Evolutionary conservation across 805 yeast genomes (phyloP), one percentile per base, ranked within the genome.

Genomic region (Henningerozyma blattae): DNA sequence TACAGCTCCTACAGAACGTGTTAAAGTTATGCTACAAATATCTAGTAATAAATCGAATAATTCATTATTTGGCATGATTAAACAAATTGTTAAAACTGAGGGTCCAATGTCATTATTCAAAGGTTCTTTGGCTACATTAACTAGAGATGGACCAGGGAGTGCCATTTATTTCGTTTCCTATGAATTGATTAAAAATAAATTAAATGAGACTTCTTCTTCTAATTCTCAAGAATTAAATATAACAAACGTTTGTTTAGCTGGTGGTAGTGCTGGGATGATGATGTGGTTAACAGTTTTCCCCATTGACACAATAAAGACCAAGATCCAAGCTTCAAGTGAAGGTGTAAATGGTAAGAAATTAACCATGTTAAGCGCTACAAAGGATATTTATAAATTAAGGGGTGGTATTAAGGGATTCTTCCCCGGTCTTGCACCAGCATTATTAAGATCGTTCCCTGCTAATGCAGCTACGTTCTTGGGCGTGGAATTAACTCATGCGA

Each of bases 391-490:
- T 54, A 55, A 62, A 4, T 40, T 39, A 5, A 72, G 72, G 41
- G 89, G 87, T 16, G 96, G 96, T 18, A 44, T 85, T 43, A 80
- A 76, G 54, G 95, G 93, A 0, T 89, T 89, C 62, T 89, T 87
- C 83, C 97, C 97, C 3, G 98, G 98, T 37, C 68, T 89, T 17
- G 96, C 95, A 0, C 96, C 98, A 5, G 97, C 97, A 2, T 64
- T 89, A 50, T 73, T 85, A 18, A 72, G 98, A 58, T 78, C 94
- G 27, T 89, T 91, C 79, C 97, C 97, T 3, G 97, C 97, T 16
- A 89, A 91, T 59, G 98, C 98, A n/a, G 97, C 98, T 7, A 87
- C 97, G 3, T 89, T 89, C 63, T 70, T 85, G 24, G 98, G 97
- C 31, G 97, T 89, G 20, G 98, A 89, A 57, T 51, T 87, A 37